These are phyloP conservation scores for Tuber borchii DNA, from an alignment of 495 filamentous ascomycete genomes.

Conservation along the genomic window DNA sequence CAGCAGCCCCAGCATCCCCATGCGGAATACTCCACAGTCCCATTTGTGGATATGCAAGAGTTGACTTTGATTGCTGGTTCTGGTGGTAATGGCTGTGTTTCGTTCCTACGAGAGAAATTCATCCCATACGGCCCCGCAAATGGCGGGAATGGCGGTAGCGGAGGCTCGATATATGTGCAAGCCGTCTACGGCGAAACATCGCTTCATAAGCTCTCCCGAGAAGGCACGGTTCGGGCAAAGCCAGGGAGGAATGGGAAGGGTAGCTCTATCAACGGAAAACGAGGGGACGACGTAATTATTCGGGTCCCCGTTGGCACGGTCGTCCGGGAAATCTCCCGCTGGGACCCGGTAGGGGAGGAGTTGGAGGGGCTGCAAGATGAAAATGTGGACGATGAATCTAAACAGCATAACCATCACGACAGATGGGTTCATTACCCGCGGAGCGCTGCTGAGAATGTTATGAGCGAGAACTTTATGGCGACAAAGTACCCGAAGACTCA, in stretches of 20 bases:
- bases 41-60: constrained; percentile 79
- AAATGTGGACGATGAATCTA: constrained; percentile 38
- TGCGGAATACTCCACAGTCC: constrained; percentile 65
- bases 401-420: constrained; percentile 47
- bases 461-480: constrained; percentile 29
- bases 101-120: constrained; percentile 85
- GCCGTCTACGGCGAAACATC: constrained; percentile 84
- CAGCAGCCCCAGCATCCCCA: constrained; percentile 44
- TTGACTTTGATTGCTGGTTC: constrained; percentile 66
- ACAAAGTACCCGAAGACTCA: constrained; percentile 37
- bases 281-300: constrained; percentile 80
- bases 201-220: constrained; percentile 80
- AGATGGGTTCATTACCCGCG: constrained; percentile 84
- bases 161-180: constrained; percentile 90
- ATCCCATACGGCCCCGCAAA: constrained; percentile 86
- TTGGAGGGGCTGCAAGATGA: constrained; percentile 40
- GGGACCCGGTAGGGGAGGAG: constrained; percentile 69
- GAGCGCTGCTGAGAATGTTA: constrained; percentile 27
- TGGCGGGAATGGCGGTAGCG: constrained; percentile 86
- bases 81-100: constrained; percentile 87
- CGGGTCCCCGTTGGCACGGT: constrained; percentile 90
- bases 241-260: constrained; percentile 81
- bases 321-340: constrained; percentile 68
- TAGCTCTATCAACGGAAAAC: constrained; percentile 66
- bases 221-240: constrained; percentile 67